Evolutionary conservation across 768 basidiomycete genomes (phyloP), one percentile per base, ranked within the genome.

Genomic region (Cyathus striatus): DNA sequence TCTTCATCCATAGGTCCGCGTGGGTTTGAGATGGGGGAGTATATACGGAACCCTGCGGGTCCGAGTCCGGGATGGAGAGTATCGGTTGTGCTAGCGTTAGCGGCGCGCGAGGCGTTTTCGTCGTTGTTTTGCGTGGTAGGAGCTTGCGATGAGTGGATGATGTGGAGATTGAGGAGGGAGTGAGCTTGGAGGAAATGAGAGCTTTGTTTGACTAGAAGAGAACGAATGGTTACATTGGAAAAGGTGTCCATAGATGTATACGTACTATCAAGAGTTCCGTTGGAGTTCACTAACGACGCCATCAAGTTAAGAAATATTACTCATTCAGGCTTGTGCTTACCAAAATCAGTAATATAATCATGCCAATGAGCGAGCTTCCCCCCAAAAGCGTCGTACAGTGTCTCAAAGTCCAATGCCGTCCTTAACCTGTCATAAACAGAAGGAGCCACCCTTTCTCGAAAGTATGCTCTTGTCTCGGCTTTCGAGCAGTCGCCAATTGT

Each of bases 101-200:
- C 60, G 14, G 45, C 55, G 22, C 47, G 55, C 50, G 60, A 47
- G 49, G 61, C 62, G 40, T 62, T 53, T 45, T 58, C 52, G n/a
- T n/a, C n/a, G n/a, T n/a, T n/a, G 30, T 55, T 42, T 17, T 45
- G 45, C 7, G 52, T 52, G 20, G 58, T 57, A 0, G 73, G 57
- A 1, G 78, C 63, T 55, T 89, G 85, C 1, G 83, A 83, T 2
- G 87, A 83, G 52, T 91, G 88, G 41, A 92, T 86, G 58, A 92
- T 85, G 57, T 92, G 90, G 12, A 92, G 75, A 50, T 92, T 91
- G 43, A 92, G 75, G 1, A 89, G 68, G 1, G 87, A 73, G 45
- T 91, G 86, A 0, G 90, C 90, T 64, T 91, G 90, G 18, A 91
- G 75, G 66, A 89, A 91, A 54, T 87, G 85, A 0, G 87, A 86